These are phyloP conservation scores for Aspergillus novoparasiticus DNA, from an alignment of 2,329 filamentous ascomycete species.

Conservation along the genomic window DNA sequence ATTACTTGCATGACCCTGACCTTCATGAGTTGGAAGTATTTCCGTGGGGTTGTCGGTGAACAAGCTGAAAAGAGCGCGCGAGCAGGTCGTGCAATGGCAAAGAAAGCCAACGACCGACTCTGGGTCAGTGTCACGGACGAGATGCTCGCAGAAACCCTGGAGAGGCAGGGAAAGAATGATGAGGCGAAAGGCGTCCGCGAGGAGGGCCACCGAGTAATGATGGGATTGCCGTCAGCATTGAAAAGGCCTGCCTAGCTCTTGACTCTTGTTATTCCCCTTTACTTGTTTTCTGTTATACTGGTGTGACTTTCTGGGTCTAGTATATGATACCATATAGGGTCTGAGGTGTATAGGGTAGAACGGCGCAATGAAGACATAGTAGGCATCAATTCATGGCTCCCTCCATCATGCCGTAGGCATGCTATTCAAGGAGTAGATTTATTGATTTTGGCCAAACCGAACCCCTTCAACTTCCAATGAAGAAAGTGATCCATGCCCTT, in stretches of 20 bases:
- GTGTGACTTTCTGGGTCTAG: slow-evolving; percentile 16
- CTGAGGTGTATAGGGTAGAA: slow-evolving; percentile 23
- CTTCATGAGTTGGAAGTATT: slow-evolving; percentile 82
- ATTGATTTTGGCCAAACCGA: not conserved
- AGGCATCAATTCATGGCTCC: not conserved
- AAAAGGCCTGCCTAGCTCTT: slow-evolving; percentile 28
- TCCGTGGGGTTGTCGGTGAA: slow-evolving; percentile 77
- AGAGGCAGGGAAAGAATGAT: slow-evolving; percentile 66
- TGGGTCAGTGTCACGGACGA: slow-evolving; percentile 82
- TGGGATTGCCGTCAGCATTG: slow-evolving; percentile 40
- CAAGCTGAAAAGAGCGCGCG: slow-evolving; percentile 76
- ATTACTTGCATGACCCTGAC: slow-evolving; percentile 81
- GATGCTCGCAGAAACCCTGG: slow-evolving; percentile 74
- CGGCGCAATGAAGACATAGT: slow-evolving; percentile 13
- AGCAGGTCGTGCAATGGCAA: slow-evolving; percentile 68
- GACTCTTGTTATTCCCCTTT: slow-evolving; percentile 7
- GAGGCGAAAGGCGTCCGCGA: slow-evolving; percentile 52
- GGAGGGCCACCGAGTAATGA: slow-evolving; percentile 48
- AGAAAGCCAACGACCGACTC: slow-evolving; percentile 69
- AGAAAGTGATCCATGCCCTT: not conserved
- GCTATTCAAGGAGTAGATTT: not conserved
- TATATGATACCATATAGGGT: slow-evolving; percentile 37
- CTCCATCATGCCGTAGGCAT: not conserved
- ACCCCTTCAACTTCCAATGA: not conserved
- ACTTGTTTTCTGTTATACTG: not conserved